Evolutionary conservation across 2,329 filamentous ascomycete species (phyloP), one percentile per base, ranked within the genome.

Genomic region (Thyridium curvatum): DNA sequence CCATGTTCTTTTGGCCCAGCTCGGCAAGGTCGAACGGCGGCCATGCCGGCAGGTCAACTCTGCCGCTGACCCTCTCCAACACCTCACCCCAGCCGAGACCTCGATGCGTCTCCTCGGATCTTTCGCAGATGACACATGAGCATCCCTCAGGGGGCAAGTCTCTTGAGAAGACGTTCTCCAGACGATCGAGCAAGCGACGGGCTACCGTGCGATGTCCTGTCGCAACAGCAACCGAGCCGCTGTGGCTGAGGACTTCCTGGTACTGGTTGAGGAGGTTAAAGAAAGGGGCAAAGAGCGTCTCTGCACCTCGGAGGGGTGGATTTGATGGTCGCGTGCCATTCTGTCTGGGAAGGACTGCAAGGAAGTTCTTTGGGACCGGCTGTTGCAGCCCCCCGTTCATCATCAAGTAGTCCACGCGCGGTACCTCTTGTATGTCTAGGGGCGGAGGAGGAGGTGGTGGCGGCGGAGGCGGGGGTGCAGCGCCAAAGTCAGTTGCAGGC

Each of bases 161-260:
- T 43, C 93, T 77, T 3, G 89, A 90, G 61, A 98, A 97, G 8
- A 98, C 89, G 41, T 91, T 87, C 57, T 96, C 91, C 4, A 98
- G 71, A 30, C 93, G 80, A 61, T 98, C 91, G 5, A 97, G 74
- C 17, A 97, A 66, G 37, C 90, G 79, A 5, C 93, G 81, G 4
- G 93, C 93, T n/a, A 97, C 86, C 1, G 91, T 96, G 39, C 87
- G 81, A 59, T 97, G 95, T 6, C 93, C 93, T 0, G 91, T 97
- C 13, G 93, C 93, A 2, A 97, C 93, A 3, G 93, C 93, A 5
- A 98, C 68, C 1, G 91, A 97, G 4, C 93, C 93, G 50, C 85
- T 87, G 46, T 84, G 89, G 32, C 74, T 69, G 46, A 97, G 72
- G 4, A 98, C 90, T 3, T 77, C 74, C 46, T 84, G 77, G 56